phyloP scores from a whole-genome alignment of 2,329 filamentous ascomycete genomes.

The Xylariaceae sp. region DNA sequence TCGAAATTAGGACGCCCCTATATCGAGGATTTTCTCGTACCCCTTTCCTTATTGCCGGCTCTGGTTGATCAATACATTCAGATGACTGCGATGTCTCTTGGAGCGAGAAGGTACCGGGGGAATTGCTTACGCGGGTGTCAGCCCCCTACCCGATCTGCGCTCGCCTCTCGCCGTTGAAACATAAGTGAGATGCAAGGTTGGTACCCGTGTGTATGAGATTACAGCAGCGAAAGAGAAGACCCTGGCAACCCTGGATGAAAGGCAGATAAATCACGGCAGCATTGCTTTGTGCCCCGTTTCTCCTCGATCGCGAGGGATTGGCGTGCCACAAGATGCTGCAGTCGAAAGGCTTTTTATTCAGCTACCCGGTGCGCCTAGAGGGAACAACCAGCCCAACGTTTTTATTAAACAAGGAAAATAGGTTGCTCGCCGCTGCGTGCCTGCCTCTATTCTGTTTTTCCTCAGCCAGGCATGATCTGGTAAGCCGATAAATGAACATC shows the following conservation, averaged over 20 bases:
- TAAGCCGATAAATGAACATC: neutral
- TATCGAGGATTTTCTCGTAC: neutral
- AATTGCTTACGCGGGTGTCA: constrained; percentile 16
- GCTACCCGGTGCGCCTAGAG: constrained; percentile 15
- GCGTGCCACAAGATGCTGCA: constrained; percentile 19
- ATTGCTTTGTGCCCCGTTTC: constrained; percentile 5
- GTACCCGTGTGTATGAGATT: constrained; percentile 17
- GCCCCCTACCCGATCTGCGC: constrained; percentile 20
- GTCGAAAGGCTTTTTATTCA: constrained; percentile 11
- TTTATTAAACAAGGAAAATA: neutral
- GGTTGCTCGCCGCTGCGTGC: neutral
- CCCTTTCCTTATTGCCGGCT: neutral
- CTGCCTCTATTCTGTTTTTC: neutral
- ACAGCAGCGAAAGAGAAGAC: constrained; percentile 5
- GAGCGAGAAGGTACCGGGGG: neutral
- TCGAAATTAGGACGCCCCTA: neutral
- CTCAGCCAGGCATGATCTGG: neutral
- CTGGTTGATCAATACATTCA: neutral
- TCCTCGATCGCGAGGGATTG: constrained; percentile 11
- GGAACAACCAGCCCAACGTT: constrained; percentile 5
- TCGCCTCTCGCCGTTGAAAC: constrained; percentile 14
- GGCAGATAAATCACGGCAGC: neutral
- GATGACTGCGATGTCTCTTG: constrained; percentile 3
- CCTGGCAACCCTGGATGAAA: constrained; percentile 7
- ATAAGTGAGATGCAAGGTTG: constrained; percentile 19